These are phyloP conservation scores for Salix dunnii DNA, from an alignment of 345 rosid species.

Conservation along the genomic window DNA sequence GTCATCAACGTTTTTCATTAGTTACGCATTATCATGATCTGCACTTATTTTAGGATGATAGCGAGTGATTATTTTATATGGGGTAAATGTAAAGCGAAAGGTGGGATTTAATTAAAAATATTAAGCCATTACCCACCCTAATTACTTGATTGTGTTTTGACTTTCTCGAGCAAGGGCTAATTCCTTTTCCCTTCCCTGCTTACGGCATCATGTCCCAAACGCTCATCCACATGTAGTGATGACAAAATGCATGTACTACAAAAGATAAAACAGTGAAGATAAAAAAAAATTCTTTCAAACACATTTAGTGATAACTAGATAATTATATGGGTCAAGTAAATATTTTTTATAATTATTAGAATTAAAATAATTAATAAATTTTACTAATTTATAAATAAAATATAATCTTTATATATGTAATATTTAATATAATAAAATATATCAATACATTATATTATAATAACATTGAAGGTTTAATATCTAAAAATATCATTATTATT, in stretches of 20 bases:
- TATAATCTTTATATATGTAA: too few relatives aligned
- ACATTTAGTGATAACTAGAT: too few relatives aligned
- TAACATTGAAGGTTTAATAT: too few relatives aligned
- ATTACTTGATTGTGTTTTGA: background rate
- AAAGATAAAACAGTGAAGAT: too few relatives aligned
- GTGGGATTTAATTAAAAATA: constrained; percentile 4
- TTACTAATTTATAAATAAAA: too few relatives aligned
- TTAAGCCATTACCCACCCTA: background rate
- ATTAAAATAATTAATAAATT: too few relatives aligned
- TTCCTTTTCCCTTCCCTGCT: background rate
- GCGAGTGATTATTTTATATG: background rate
- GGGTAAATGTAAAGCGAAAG: background rate
- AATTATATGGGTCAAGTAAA: too few relatives aligned
- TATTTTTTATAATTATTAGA: too few relatives aligned
- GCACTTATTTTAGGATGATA: background rate
- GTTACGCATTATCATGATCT: background rate
- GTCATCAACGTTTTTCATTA: background rate
- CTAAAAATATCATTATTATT: too few relatives aligned
- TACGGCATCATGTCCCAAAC: background rate
- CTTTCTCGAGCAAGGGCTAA: background rate
- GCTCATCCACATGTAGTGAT: background rate
- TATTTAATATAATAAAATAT: too few relatives aligned
- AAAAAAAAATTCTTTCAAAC: too few relatives aligned
- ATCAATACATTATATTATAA: too few relatives aligned
- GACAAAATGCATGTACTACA: background rate